A percentile compares a stretch with the other conserved stretches of the same genome.
Conservation (phyloP, 345 rosid species). For the Crucihimalaya himalaica region DNA sequence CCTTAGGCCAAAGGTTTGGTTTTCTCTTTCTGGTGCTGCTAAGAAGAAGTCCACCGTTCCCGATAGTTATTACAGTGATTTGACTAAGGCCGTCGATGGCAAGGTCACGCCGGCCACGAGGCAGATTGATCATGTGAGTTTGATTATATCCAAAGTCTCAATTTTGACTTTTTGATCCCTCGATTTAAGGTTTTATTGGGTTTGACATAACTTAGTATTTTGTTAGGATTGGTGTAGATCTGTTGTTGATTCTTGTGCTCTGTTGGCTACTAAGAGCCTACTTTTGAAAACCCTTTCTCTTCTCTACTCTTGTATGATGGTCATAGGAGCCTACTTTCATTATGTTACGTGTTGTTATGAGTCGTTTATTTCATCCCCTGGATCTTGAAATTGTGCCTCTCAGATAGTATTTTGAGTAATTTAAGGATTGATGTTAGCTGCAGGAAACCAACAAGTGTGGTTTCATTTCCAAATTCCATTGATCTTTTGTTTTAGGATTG, state of each 20-base stretch:
- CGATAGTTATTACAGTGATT: constrained; percentile 86
- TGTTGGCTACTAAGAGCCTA: background rate
- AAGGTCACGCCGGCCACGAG: constrained; percentile 90
- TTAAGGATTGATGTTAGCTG: background rate
- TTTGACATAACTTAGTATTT: background rate
- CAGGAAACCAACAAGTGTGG: background rate
- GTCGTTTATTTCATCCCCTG: background rate
- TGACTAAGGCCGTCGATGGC: constrained; percentile 88
- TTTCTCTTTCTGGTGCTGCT: constrained; percentile 97
- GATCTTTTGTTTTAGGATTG: constrained; percentile 8
- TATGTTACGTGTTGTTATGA: background rate
- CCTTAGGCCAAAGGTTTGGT: constrained; percentile 97
- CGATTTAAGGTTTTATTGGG: background rate
- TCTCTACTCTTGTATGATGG: constrained; percentile 3
- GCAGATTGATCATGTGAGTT: constrained; percentile 98
- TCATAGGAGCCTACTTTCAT: constrained; percentile 15
- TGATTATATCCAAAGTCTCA: background rate
- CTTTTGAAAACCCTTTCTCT: background rate
- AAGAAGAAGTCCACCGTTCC: constrained; percentile 99
- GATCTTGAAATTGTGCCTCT: constrained; percentile 7
- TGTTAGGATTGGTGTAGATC: too few species aligned
- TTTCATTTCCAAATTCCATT: background rate
- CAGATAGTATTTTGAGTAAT: background rate
- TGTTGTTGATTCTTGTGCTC: too few species aligned
- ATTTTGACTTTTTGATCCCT: background rate